A percentile compares a stretch with the other conserved stretches of the same genome.
Conservation (phyloP, 352 stramenopile species). For the Lagenidium giganteum region DNA sequence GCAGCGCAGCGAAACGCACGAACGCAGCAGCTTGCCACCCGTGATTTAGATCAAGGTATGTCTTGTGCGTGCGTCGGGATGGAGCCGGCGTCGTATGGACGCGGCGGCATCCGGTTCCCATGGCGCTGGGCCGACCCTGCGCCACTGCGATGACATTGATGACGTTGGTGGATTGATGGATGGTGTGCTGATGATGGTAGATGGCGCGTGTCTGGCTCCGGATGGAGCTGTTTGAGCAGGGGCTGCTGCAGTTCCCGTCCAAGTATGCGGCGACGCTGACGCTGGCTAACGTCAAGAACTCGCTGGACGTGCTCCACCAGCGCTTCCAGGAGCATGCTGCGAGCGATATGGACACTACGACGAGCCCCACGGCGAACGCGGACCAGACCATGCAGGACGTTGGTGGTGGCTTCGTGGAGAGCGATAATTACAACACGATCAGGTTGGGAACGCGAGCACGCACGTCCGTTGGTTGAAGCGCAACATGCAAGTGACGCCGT, state of each 20-base stretch:
- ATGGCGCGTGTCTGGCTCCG: conserved; percentile 79
- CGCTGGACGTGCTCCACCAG: conserved; percentile 49
- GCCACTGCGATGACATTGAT: too few relatives aligned
- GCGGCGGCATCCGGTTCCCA: too few relatives aligned
- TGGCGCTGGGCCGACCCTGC: too few relatives aligned
- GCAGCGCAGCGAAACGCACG: too few relatives aligned
- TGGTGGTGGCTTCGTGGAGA: conserved; percentile 35
- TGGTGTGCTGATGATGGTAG: too few relatives aligned
- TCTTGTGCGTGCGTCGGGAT: too few relatives aligned
- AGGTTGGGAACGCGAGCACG: too few relatives aligned
- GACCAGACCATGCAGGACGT: conserved; percentile 41
- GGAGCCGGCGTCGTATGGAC: too few relatives aligned
- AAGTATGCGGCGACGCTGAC: conserved; percentile 63
- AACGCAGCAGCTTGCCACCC: too few relatives aligned
- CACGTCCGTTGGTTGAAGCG: not conserved
- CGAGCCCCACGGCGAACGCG: conserved; percentile 18
- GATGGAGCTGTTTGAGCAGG: conserved; percentile 84
- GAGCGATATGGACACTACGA: conserved; percentile 4
- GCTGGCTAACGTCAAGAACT: conserved; percentile 51
- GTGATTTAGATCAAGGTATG: too few relatives aligned
- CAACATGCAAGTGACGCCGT: not conserved
- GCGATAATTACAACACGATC: conserved; percentile 48
- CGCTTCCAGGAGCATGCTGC: conserved; percentile 22
- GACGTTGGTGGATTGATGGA: too few relatives aligned
- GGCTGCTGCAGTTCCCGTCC: conserved; percentile 64